Evolutionary conservation across 2,329 filamentous ascomycete species (phyloP).

Genomic region (Pseudogymnoascus sp.): DNA sequence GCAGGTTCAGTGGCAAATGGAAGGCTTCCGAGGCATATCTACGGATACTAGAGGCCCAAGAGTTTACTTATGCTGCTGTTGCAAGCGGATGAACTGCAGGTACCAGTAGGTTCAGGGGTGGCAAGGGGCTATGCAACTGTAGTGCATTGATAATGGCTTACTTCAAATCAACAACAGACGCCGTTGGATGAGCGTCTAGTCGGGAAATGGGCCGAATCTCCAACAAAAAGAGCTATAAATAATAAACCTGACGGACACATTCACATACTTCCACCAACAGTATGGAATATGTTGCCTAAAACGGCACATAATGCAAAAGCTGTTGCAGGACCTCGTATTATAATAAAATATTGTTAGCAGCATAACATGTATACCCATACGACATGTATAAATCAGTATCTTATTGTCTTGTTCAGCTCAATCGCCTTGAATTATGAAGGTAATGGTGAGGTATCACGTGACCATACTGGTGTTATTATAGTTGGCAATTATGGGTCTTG

Average conservation of each 20-base stretch:
- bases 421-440: background rate
- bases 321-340: background rate
- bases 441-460: background rate
- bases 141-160: background rate
- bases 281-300: background rate
- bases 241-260: background rate
- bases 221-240: background rate
- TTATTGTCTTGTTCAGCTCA: background rate
- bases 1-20: conserved; percentile 29
- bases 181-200: background rate
- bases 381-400: background rate
- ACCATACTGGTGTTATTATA: background rate
- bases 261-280: background rate
- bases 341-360: background rate
- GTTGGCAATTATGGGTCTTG: background rate
- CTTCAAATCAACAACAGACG: background rate
- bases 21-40: conserved; percentile 32
- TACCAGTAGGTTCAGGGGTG: background rate
- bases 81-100: background rate
- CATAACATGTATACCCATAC: too few species aligned
- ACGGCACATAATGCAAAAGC: background rate
- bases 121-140: background rate
- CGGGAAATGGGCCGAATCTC: background rate
- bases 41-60: conserved; percentile 31
- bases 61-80: conserved; percentile 27